phyloP scores from a whole-genome alignment of 306 rosid genomes.

The Medicago truncatula region MtrunA17r5.0-ANR NC_053049.1:5285001-5285500 shows the following conservation, averaged over 20 bases:
- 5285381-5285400: slow-evolving; percentile 82
- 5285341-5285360: slow-evolving; percentile 74
- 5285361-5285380: slow-evolving; percentile 74
- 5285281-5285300: slow-evolving; percentile 67
- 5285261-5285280: slow-evolving; percentile 62
- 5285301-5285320: slow-evolving; percentile 80
- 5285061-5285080: slow-evolving; percentile 76
- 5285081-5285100: slow-evolving; percentile 81
- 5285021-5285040: slow-evolving; percentile 64
- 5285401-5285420: slow-evolving; percentile 60
- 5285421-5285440: slow-evolving; percentile 75
- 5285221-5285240: slow-evolving; percentile 74
- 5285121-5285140: slow-evolving; percentile 85
- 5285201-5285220: slow-evolving; percentile 47
- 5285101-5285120: slow-evolving; percentile 78
- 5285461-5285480: slow-evolving; percentile 22
- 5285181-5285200: slow-evolving; percentile 65
- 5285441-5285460: slow-evolving; percentile 38
- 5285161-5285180: slow-evolving; percentile 61
- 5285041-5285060: slow-evolving; percentile 64
- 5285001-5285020: slow-evolving; percentile 65
- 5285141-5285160: slow-evolving; percentile 58
- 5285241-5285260: slow-evolving; percentile 66
- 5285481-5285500: slow-evolving; percentile 51
- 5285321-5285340: slow-evolving; percentile 64